These are phyloP conservation scores for Calendula officinalis DNA, from an alignment of 129 eudicot genomes.

Conservation along the genomic window DNA sequence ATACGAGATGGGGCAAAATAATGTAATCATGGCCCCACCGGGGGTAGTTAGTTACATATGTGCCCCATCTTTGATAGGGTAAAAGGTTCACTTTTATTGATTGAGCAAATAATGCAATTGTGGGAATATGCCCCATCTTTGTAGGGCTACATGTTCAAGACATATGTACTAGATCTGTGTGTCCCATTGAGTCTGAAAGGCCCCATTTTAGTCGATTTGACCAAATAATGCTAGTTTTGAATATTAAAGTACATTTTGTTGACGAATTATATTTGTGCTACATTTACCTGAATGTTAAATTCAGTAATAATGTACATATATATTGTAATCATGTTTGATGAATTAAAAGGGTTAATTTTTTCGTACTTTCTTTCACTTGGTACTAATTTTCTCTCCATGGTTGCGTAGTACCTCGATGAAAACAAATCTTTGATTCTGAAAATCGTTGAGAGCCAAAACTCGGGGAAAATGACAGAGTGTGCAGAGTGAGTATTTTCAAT, in stretches of 20 bases:
- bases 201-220: background rate
- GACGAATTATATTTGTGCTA: too few species aligned
- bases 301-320: too few species aligned
- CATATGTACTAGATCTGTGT: slow-evolving; percentile 16
- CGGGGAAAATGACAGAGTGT: slow-evolving; percentile 66
- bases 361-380: too few species aligned
- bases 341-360: too few species aligned
- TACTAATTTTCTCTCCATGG: too few species aligned
- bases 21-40: slow-evolving; percentile 24
- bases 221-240: background rate
- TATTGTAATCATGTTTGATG: background rate
- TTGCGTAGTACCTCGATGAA: slow-evolving; percentile 72
- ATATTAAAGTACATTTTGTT: background rate
- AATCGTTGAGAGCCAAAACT: slow-evolving; percentile 77
- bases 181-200: slow-evolving; percentile 5
- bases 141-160: slow-evolving; percentile 21
- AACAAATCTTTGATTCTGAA: slow-evolving; percentile 80
- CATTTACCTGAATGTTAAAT: too few species aligned
- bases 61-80: slow-evolving; percentile 27
- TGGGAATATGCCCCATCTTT: slow-evolving; percentile 20
- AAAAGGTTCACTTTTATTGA: slow-evolving; percentile 14
- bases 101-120: slow-evolving; percentile 23
- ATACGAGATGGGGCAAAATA: slow-evolving; percentile 14
- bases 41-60: slow-evolving; percentile 3
- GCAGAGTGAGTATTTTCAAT: slow-evolving; percentile 59